Percentiles rank a stretch among this genome's conserved stretches.
Conservation (phyloP, 208 protist genomes). For the Wallacemonas sp. region DNA sequence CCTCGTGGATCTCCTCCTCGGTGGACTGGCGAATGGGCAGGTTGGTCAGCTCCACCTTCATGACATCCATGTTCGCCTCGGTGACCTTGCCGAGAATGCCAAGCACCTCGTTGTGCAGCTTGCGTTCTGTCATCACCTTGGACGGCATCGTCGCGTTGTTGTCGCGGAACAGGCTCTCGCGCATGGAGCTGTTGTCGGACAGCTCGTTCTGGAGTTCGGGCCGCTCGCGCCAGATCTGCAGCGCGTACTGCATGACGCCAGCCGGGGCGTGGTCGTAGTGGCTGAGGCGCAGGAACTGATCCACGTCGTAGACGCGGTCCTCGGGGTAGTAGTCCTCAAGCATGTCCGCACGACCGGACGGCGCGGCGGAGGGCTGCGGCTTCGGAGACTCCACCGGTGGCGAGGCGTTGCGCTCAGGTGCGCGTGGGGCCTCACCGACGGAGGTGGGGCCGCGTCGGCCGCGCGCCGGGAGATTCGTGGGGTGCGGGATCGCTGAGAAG, state of each 20-base stretch:
- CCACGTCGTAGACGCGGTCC: slow-evolving; percentile 66
- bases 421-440: background rate
- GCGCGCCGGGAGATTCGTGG: slow-evolving; percentile 11
- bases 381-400: background rate
- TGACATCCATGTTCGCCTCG: slow-evolving; percentile 58
- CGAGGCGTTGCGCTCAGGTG: background rate
- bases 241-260: slow-evolving; percentile 49
- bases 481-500: background rate
- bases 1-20: slow-evolving; percentile 78
- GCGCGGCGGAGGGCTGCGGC: slow-evolving; percentile 12
- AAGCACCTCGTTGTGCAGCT: slow-evolving; percentile 84
- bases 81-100: slow-evolving; percentile 86
- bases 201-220: slow-evolving; percentile 68
- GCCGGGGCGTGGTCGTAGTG: slow-evolving; percentile 38
- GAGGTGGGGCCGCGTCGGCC: slow-evolving; percentile 11
- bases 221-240: slow-evolving; percentile 74
- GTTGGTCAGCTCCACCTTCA: slow-evolving; percentile 74
- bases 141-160: slow-evolving; percentile 54
- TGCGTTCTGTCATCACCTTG: slow-evolving; percentile 72
- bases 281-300: slow-evolving; percentile 51
- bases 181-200: slow-evolving; percentile 58
- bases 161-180: slow-evolving; percentile 71
- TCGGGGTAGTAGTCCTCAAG: slow-evolving; percentile 39
- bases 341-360: slow-evolving; percentile 19
- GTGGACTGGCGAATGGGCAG: slow-evolving; percentile 87